phyloP scores from a whole-genome alignment of 257 asterid species.

The Penstemon davidsonii region DNA sequence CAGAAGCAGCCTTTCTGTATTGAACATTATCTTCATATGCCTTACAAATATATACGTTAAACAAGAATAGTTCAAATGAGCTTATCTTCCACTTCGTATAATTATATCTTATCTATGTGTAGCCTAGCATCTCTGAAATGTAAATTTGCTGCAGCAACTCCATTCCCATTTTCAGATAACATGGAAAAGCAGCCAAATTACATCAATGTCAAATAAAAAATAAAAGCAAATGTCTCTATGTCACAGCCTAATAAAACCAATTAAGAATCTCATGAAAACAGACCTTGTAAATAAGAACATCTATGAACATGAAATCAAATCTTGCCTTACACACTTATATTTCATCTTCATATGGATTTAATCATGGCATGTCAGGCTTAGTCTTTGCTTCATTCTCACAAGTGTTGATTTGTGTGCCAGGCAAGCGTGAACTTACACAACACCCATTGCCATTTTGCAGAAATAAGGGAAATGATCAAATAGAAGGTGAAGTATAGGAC shows the following conservation, averaged over 20 bases:
- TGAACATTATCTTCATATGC: not conserved
- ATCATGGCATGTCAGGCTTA: conserved; percentile 28
- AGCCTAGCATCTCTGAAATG: not conserved
- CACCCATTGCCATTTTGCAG: conserved; percentile 33
- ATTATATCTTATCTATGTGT: conserved; percentile 7
- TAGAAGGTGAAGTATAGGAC: conserved; percentile 26
- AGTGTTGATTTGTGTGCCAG: conserved; percentile 34
- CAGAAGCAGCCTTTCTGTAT: not conserved
- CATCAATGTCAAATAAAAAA: not conserved
- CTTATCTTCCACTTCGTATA: not conserved
- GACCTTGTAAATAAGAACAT: not conserved
- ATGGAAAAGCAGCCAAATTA: conserved; percentile 8
- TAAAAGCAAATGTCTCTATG: not conserved
- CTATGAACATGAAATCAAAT: conserved; percentile 28
- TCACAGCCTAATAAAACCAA: not conserved
- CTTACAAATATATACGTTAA: not conserved
- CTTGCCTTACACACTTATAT: conserved; percentile 47
- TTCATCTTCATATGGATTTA: conserved; percentile 39
- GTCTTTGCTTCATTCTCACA: conserved; percentile 39
- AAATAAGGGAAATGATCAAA: conserved; percentile 27
- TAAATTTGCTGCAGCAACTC: conserved; percentile 1
- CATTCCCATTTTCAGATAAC: not conserved
- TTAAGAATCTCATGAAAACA: not conserved
- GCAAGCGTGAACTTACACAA: conserved; percentile 30
- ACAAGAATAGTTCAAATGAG: not conserved